phyloP scores from a whole-genome alignment of 257 asterid species.

The Lithospermum erythrorhizon region DNA sequence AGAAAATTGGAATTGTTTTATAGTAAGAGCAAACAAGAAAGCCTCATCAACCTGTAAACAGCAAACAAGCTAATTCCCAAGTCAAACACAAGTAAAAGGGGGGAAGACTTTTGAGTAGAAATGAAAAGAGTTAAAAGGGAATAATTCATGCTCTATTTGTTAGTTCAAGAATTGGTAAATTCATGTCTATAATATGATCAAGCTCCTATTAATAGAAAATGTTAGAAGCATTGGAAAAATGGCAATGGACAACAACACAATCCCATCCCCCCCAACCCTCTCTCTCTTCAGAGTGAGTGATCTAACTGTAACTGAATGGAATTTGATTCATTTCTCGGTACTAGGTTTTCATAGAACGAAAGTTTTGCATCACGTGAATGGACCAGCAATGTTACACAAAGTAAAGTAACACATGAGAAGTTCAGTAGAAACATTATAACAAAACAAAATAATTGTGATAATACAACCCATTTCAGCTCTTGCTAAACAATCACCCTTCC shows the following conservation, averaged over 20 bases:
- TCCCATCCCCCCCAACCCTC: too few relatives aligned
- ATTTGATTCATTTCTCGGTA: background rate
- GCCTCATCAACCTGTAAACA: constrained; percentile 1
- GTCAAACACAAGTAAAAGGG: background rate
- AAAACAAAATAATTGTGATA: too few relatives aligned
- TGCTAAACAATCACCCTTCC: background rate
- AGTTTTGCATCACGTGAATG: too few relatives aligned
- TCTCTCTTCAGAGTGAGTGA: background rate
- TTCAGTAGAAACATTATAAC: too few relatives aligned
- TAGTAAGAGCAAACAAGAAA: background rate
- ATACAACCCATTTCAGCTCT: background rate
- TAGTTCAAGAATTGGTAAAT: constrained; percentile 1
- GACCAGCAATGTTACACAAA: too few relatives aligned
- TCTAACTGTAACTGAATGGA: background rate
- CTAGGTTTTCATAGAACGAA: too few relatives aligned
- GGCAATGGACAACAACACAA: too few relatives aligned
- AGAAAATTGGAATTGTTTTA: constrained; percentile 1
- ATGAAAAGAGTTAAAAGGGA: background rate
- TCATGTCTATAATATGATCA: background rate
- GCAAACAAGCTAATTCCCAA: constrained; percentile 1
- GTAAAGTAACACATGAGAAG: too few relatives aligned
- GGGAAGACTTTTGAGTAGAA: background rate
- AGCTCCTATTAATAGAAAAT: background rate
- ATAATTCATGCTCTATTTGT: background rate
- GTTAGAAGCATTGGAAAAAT: background rate